Base-by-base conservation (phyloP, 768 basidiomycete species). In the Saitozyma sp. region DNA sequence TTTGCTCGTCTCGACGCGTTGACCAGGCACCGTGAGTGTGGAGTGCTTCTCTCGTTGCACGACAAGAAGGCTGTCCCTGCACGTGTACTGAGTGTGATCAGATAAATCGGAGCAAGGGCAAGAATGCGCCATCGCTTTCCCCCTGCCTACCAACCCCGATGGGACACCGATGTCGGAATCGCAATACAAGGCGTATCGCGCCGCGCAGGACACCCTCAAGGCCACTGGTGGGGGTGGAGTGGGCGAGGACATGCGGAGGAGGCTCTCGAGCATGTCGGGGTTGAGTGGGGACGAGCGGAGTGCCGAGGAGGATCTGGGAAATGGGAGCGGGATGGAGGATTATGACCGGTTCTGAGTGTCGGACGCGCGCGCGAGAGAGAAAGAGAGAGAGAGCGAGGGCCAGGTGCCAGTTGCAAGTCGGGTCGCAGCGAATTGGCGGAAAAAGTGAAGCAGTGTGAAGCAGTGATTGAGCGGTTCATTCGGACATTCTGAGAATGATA, bases 1-100 rank as follows among this genome's bases (percentile, higher is more conserved):
- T 98, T 98, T 82, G 93, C 93, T 40, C 80, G 94, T 63, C 89
- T 96, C 85, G 95, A 97, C 79, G 94, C 94, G 48, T 83, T 97
- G 56, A 95, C 95, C 75, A 82, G 94, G 65, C 95, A 98, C 82
- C 80, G 91, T 92, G 80, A 83, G 91, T 87, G 37, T 10, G 14
- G 11, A 8, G 13, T 10, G 45, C 54, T 46, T 37, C 53, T 42
- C 56, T 13, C 48, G 60, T 20, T 29, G n/a, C 56, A 16, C 46
- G 58, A 52, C 52, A 10, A n/a, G 38, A 19, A 48, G 11, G 17
- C 38, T 16, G 38, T 53, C 42, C 53, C 57, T 54, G 50, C 48
- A 29, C 60, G 29, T 49, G 38, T 38, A n/a, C 29, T 29, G 29
- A 29, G 29, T 29, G 29, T 29, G 29, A 29, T 29, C 69, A 90